Evolutionary conservation across 768 basidiomycete genomes (phyloP), one percentile per base, ranked within the genome.

Genomic region (Lentinula lateritia): DNA sequence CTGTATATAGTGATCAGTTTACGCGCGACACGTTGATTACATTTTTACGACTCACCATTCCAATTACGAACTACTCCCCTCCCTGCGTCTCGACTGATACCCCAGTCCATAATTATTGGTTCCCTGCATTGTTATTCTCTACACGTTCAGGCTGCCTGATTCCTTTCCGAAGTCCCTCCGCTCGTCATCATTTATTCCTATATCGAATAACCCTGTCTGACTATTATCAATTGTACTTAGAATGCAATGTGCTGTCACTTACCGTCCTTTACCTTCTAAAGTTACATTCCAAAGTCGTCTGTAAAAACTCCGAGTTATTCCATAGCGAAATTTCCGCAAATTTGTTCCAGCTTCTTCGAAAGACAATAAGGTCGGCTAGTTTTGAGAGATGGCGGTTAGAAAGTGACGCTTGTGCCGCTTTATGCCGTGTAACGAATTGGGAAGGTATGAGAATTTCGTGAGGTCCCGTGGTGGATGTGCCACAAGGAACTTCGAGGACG

Each of bases 11-110:
- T 50, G 16, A 56, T 63, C 58, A 62, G 54, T 62, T 62, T 46
- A 63, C 42, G 62, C 58, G 62, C 62, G 57, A 60, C 46, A 63
- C 32, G 50, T 52, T 57, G 62, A 57, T 63, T 58, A 58, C 50
- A 42, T 48, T 60, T 54, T 63, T 42, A 63, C 58, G 62, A 63
- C 62, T 56, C 58, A 63, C 62, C 62, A 63, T 62, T 62, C 55
- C 61, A 48, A 45, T 62, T 43, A 62, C 62, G 62, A 63, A 63
- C 50, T 13, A 34, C 59, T 41, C 57, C 57, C 52, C 32, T 36
- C 50, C 34, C n/a, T 39, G 18, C 50, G 15, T 43, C 58, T 52
- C 43, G 55, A 56, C 55, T 50, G 15, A 57, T 62, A 62, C 57
- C 42, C 50, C n/a, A 34, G 38, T n/a, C 48, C 58, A 43, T 58